Evolutionary conservation across 2,329 filamentous ascomycete species (phyloP).

Genomic region (Dactylonectria macrodidyma): DNA sequence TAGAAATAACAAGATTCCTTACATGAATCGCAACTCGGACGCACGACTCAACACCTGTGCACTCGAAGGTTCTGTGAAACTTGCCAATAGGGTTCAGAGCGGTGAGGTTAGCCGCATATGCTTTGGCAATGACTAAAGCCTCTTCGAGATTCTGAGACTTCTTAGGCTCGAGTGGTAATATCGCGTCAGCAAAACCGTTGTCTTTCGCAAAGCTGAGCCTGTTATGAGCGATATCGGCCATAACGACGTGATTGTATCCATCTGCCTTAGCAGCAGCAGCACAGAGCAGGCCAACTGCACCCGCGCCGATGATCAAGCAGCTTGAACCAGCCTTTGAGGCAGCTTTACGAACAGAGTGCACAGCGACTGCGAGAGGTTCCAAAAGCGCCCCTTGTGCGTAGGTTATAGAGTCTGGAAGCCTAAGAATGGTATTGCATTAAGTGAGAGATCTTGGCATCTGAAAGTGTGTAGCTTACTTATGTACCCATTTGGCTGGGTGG

Average conservation of each 20-base stretch:
- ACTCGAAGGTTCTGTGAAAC: slow-evolving; percentile 22
- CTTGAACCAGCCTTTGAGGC: background rate
- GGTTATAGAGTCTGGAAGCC: slow-evolving; percentile 10
- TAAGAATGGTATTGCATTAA: background rate
- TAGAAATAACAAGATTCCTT: background rate
- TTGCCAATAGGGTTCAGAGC: background rate
- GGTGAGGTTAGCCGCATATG: slow-evolving; percentile 3
- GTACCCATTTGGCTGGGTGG: slow-evolving; percentile 71
- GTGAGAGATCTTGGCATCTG: too few species aligned
- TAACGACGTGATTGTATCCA: slow-evolving; percentile 10
- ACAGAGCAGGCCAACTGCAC: slow-evolving; percentile 24
- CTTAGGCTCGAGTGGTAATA: background rate
- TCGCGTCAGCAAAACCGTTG: slow-evolving; percentile 19
- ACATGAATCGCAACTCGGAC: slow-evolving; percentile 21
- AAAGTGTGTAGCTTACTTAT: slow-evolving; percentile 49
- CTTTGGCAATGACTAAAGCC: slow-evolving; percentile 6
- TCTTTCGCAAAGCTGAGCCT: slow-evolving; percentile 17
- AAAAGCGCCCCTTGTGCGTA: slow-evolving; percentile 22
- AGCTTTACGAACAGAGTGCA: slow-evolving; percentile 16
- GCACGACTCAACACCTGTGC: slow-evolving; percentile 24
- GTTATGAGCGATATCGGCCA: slow-evolving; percentile 20
- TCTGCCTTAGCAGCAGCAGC: slow-evolving; percentile 18
- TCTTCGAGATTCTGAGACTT: slow-evolving; percentile 3
- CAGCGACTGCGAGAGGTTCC: slow-evolving; percentile 23
- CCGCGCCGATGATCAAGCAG: slow-evolving; percentile 14